phyloP scores from a whole-genome alignment of 805 yeast species.

The Metschnikowia anglica region DNA sequence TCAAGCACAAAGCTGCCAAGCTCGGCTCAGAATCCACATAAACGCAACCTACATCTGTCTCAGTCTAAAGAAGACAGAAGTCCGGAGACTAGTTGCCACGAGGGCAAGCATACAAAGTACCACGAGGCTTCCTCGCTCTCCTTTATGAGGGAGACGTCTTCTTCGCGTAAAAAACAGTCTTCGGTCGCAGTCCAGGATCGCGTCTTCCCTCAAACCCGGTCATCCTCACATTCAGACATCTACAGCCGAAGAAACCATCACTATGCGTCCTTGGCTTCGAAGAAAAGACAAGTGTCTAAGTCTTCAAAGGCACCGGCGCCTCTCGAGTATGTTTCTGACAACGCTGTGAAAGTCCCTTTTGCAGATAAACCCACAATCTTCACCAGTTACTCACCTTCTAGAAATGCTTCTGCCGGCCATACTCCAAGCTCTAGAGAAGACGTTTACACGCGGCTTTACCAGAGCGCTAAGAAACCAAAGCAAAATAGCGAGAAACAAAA shows the following conservation, averaged over 20 bases:
- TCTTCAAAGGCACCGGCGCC: conserved; percentile 3
- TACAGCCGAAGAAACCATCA: conserved; percentile 13
- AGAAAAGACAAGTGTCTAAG: conserved; percentile 14
- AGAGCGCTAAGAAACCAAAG: conserved; percentile 9
- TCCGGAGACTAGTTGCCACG: conserved; percentile 3
- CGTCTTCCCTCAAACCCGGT: conserved; percentile 8
- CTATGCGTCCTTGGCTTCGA: conserved; percentile 10
- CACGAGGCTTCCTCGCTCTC: conserved; percentile 27
- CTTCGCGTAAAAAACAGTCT: conserved; percentile 35
- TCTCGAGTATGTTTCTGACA: neutral
- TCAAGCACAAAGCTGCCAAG: conserved; percentile 3
- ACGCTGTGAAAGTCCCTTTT: conserved; percentile 5
- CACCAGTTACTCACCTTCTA: conserved; percentile 12
- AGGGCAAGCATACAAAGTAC: conserved; percentile 10
- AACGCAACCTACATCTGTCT: conserved; percentile 16
- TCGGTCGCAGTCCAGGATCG: conserved; percentile 2
- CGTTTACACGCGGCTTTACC: conserved; percentile 15
- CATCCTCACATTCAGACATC: conserved; percentile 17
- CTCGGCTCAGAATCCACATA: conserved; percentile 8
- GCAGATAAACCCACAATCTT: conserved; percentile 13
- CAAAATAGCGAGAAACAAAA: neutral
- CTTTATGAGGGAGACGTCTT: conserved; percentile 42
- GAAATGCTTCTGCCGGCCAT: conserved; percentile 9
- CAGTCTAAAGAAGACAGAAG: conserved; percentile 4
- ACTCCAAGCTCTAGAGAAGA: conserved; percentile 10